Evolutionary conservation across 768 basidiomycete species (phyloP), one percentile per base, ranked within the genome.

Genomic region (Boletus rex-veris): DNA sequence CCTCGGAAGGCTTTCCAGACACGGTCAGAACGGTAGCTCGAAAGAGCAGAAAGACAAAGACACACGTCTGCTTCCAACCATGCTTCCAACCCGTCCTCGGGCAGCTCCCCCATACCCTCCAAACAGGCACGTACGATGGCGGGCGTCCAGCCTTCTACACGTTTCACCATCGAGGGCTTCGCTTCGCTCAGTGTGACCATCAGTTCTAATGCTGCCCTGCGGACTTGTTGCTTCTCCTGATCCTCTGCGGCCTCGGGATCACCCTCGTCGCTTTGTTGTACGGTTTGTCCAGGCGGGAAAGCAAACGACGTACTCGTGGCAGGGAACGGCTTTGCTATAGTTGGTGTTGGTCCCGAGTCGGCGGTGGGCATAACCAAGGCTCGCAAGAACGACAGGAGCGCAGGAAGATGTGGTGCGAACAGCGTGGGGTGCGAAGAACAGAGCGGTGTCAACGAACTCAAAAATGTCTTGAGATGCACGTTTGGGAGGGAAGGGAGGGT

Each of bases 161-260:
- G 77, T 58, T 78, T 76, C 7, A 86, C 88, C 81, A 91, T 86
- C 5, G 72, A 71, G 0, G 90, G 84, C 35, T 79, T 76, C 3
- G 88, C 81, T 69, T 95, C 92, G 28, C 80, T 83, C n/a, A 96
- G 69, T 12, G 81, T 83, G 50, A 94, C 76, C 82, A 95, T 86
- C 48, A 95, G 82, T 69, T 95, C 92, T 10, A 93, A 72, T 9
- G 90, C 88, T 1, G 84, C 81, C 48, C 84, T 80, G 10, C 90
- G 76, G 30, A 90, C 76, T 18, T 85, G 84, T 38, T 84, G 80
- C 50, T 81, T 78, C 53, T 88, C 85, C 45, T 92, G 88, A 16
- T 80, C 77, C 24, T 78, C 80, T 16, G 77, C 75, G 0, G 56
- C 58, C 39, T 78, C 77, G 3, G 73, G 64, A 4, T 71, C 71